phyloP scores from a whole-genome alignment of 139 green algal genomes.

The Chlamydomonas eustigma region DNA sequence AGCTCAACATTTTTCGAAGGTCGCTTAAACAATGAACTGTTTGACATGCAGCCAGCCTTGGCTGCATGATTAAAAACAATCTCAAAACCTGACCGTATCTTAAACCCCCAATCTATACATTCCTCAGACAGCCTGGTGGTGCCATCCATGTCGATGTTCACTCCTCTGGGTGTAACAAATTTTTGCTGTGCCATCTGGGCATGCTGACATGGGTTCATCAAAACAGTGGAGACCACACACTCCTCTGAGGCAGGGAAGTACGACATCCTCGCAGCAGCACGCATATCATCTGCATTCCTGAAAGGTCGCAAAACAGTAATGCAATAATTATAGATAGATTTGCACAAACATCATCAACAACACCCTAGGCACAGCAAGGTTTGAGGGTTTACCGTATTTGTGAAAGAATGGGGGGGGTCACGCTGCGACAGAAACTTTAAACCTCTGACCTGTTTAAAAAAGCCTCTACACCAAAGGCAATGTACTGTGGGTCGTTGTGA shows the following conservation, averaged over 20 bases:
- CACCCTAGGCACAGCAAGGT: too few relatives aligned
- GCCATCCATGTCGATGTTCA: too few relatives aligned
- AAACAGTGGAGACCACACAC: background rate
- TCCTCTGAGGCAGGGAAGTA: conserved; percentile 36
- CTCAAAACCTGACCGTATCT: conserved; percentile 67
- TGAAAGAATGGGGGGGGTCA: conserved; percentile 6
- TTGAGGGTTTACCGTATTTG: background rate
- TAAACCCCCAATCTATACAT: conserved; percentile 62
- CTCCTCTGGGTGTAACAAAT: conserved; percentile 42
- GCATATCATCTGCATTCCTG: conserved; percentile 45
- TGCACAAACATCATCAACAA: too few relatives aligned
- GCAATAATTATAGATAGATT: background rate
- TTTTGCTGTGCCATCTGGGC: conserved; percentile 66
- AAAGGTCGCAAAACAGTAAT: background rate
- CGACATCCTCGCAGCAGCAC: conserved; percentile 39
- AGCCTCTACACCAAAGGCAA: conserved; percentile 56
- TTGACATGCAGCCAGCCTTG: background rate
- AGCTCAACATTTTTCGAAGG: too few relatives aligned
- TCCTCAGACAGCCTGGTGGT: too few relatives aligned
- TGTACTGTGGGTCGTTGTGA: conserved; percentile 49
- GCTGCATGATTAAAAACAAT: conserved; percentile 40
- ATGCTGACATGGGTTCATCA: conserved; percentile 40
- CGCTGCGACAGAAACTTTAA: too few relatives aligned
- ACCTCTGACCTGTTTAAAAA: conserved; percentile 55
- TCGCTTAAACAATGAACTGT: too few relatives aligned